Evolutionary conservation across 2,329 filamentous ascomycete genomes (phyloP), one percentile per base, ranked within the genome.

Genomic region (Apiospora saccharicola): DNA sequence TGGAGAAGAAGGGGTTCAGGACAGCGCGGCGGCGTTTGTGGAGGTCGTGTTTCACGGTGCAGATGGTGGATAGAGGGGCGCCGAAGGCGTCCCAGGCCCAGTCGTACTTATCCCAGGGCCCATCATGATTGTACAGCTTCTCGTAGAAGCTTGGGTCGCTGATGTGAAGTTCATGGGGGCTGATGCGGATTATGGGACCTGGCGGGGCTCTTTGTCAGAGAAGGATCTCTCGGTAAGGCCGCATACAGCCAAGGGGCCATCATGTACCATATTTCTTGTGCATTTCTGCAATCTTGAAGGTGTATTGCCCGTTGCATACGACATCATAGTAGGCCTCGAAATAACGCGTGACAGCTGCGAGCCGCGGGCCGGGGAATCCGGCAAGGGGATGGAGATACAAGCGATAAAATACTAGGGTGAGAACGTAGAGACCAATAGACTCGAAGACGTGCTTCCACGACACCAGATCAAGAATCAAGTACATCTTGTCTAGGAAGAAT

Each of bases 101-200:
- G 2, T 16, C 44, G 44, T 46, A 57, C 74, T 83, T 82, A 46
- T 83, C 76, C 64, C 82, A 77, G 13, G 76, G 77, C 47, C 77
- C 74, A 61, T 75, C 78, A 4, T 79, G 75, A 37, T 78, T 77
- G 16, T 83, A 85, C 37, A 86, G 74, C 61, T 83, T 82, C 64
- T 83, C 78, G 73, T 82, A 80, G 75, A 85, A 84, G 69, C 71
- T 73, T 0, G 73, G 70, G 43, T 75, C 72, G 43, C 70, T 74
- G 71, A 72, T 72, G 64, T 76, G 74, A 37, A 78, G 75, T 26
- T 80, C 78, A 14, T 75, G 71, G 3, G 74, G 75, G 51, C 73
- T 75, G 53, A 76, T 76, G 1, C 75, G 71, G 13, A 76, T 69
- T 46, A 75, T 73, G 3, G 75, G 73, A 1, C 72, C 85, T 46